A percentile compares a stretch with the other conserved stretches of the same genome.
Conservation (phyloP, 176 grass and related monocot genomes). For the Tillandsia fasciculata region DNA sequence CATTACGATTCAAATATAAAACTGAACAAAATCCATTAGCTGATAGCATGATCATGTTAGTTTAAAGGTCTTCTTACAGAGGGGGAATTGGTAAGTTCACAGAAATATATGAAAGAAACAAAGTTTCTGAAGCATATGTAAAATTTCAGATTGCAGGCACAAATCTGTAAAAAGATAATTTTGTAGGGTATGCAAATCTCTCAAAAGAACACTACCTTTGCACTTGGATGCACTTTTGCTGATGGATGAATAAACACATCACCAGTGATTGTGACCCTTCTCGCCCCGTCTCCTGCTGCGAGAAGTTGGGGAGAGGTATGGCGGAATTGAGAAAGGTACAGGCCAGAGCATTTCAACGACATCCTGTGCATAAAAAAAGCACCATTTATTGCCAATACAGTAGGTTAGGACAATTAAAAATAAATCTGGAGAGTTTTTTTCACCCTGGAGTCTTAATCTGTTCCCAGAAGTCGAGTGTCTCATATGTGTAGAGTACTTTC, state of each 20-base stretch:
- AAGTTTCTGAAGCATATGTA: too few relatives aligned
- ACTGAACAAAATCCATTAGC: too few relatives aligned
- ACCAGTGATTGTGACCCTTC: slow-evolving; percentile 59
- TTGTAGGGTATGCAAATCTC: too few relatives aligned
- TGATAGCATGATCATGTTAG: too few relatives aligned
- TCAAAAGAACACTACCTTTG: slow-evolving; percentile 49
- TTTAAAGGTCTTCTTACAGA: too few relatives aligned
- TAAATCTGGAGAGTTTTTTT: slow-evolving; percentile 8
- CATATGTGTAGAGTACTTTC: slow-evolving; percentile 89
- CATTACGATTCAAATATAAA: too few relatives aligned
- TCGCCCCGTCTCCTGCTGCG: slow-evolving; percentile 69
- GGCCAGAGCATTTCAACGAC: slow-evolving; percentile 89
- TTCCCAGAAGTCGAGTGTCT: slow-evolving; percentile 97
- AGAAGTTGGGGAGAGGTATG: slow-evolving; percentile 69
- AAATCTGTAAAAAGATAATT: too few relatives aligned
- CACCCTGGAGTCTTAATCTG: slow-evolving; percentile 99
- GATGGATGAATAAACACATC: slow-evolving; percentile 98
- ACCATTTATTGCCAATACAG: slow-evolving; percentile 14
- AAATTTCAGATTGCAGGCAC: too few relatives aligned
- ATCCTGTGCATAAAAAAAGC: slow-evolving; percentile 48
- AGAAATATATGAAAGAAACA: too few relatives aligned
- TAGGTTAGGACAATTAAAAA: slow-evolving; percentile 2
- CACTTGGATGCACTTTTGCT: slow-evolving; percentile 92
- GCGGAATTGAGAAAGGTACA: slow-evolving; percentile 82
- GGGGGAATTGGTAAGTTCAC: too few relatives aligned